Conservation (phyloP, 352 stramenopile genomes). For the Globisporangium nagaii region DNA sequence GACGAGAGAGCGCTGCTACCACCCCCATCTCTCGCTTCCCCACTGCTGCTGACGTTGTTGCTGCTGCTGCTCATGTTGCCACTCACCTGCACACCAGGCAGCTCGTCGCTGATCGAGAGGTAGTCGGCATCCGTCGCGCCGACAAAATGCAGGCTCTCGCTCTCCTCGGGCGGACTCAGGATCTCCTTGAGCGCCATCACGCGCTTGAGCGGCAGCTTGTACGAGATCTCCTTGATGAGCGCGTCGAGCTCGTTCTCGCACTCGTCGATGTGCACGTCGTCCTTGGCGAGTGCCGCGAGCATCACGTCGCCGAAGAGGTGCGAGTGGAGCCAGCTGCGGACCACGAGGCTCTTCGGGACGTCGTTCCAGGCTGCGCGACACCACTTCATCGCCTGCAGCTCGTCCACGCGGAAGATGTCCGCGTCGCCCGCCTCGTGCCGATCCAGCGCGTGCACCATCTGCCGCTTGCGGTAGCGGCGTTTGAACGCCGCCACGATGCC, state of each 20-base stretch:
- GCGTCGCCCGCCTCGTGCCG: slow-evolving; percentile 8
- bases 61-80: neutral
- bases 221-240: slow-evolving; percentile 10
- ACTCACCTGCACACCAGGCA: neutral
- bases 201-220: slow-evolving; percentile 10
- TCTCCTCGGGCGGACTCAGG: slow-evolving; percentile 6
- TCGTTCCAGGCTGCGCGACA: slow-evolving; percentile 10
- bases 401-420: slow-evolving; percentile 6
- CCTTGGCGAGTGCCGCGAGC: neutral
- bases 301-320: slow-evolving; percentile 7
- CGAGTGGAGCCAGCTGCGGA: slow-evolving; percentile 9
- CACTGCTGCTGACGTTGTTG: neutral
- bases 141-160: slow-evolving; percentile 12
- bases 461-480: slow-evolving; percentile 19
- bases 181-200: slow-evolving; percentile 13
- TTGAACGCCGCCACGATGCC: slow-evolving; percentile 20
- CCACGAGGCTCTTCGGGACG: slow-evolving; percentile 4
- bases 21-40: neutral
- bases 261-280: neutral
- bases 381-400: slow-evolving; percentile 13
- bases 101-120: slow-evolving; percentile 6
- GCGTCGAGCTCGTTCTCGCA: slow-evolving; percentile 5
- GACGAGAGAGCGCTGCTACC: too few relatives aligned
- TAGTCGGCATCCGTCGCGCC: slow-evolving; percentile 8
- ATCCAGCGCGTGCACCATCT: slow-evolving; percentile 15